Conservation (phyloP, 2,329 filamentous ascomycete genomes). For the Aureobasidium sp. region DNA sequence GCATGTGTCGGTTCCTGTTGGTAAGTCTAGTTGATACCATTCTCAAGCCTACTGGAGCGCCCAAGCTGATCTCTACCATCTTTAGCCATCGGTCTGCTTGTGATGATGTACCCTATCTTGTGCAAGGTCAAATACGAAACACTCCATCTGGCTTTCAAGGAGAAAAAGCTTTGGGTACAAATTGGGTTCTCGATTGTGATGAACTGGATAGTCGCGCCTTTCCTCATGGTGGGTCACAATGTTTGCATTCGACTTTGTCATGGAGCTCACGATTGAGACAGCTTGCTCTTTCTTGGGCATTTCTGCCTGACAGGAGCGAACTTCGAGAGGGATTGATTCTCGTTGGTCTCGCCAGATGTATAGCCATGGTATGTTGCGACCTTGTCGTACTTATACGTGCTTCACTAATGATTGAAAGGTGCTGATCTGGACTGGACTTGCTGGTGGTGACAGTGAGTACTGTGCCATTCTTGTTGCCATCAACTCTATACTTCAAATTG, state of each 20-base stretch:
- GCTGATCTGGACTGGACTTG: slow-evolving; percentile 70
- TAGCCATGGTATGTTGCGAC: slow-evolving; percentile 62
- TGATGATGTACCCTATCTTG: slow-evolving; percentile 93
- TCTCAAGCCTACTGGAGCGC: neutral
- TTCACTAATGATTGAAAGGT: too few species aligned
- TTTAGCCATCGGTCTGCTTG: slow-evolving; percentile 63
- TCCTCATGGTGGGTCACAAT: slow-evolving; percentile 62
- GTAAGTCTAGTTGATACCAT: slow-evolving; percentile 31
- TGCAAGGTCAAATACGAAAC: slow-evolving; percentile 79
- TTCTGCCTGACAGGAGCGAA: slow-evolving; percentile 43
- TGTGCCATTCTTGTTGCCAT: slow-evolving; percentile 56
- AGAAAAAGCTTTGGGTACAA: slow-evolving; percentile 65
- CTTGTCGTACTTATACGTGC: too few species aligned
- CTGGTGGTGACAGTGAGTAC: slow-evolving; percentile 50
- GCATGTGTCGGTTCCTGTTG: slow-evolving; percentile 60
- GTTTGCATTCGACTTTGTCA: too few species aligned
- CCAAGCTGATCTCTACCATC: too few species aligned
- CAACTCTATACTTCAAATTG: slow-evolving; percentile 43
- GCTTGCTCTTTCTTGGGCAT: slow-evolving; percentile 53
- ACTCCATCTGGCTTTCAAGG: slow-evolving; percentile 58
- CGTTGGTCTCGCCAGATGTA: slow-evolving; percentile 77
- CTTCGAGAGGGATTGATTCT: slow-evolving; percentile 62
- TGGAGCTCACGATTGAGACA: too few species aligned
- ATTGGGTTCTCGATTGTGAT: slow-evolving; percentile 68
- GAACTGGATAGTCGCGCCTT: slow-evolving; percentile 77